Percentiles rank a stretch among this genome's conserved stretches.
These are phyloP conservation scores for Mayamaea pseudoterrestris DNA, from an alignment of 108 stramenopile genomes.

Conservation along the genomic window DNA sequence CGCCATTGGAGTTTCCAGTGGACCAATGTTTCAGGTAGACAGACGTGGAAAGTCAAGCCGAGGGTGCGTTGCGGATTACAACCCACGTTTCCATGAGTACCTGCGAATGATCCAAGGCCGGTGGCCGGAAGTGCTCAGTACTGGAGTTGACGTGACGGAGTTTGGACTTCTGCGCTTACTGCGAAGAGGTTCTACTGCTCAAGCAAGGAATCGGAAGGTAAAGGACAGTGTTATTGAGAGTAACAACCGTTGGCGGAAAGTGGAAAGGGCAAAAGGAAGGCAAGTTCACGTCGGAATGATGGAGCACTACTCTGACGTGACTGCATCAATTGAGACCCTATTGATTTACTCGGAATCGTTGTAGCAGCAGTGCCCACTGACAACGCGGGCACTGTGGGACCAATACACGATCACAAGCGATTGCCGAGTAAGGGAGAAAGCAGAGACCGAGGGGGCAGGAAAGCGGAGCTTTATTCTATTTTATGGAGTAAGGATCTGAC, in stretches of 20 bases:
- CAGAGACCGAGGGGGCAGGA: no score
- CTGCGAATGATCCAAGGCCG: constrained; percentile 5
- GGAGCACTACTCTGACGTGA: background rate
- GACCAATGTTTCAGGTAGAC: background rate
- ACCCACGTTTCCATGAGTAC: background rate
- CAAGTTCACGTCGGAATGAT: background rate
- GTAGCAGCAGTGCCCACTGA: no score
- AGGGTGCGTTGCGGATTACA: background rate
- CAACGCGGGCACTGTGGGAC: no score
- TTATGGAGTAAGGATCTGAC: no score
- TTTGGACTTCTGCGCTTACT: constrained; percentile 5
- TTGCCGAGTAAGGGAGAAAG: no score
- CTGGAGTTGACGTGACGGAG: background rate
- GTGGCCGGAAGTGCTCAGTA: background rate
- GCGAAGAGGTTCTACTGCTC: constrained; percentile 12
- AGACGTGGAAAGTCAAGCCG: background rate
- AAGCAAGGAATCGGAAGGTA: constrained; percentile 5
- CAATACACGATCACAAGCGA: no score
- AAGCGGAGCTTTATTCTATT: no score
- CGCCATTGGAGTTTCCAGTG: background rate
- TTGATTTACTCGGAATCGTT: background rate
- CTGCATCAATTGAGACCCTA: background rate
- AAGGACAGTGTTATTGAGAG: constrained; percentile 5
- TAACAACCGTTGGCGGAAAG: constrained; percentile 19
- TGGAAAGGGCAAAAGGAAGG: background rate